Base-by-base conservation (phyloP, 805 yeast species). In the Teunomyces pallodes region DNA sequence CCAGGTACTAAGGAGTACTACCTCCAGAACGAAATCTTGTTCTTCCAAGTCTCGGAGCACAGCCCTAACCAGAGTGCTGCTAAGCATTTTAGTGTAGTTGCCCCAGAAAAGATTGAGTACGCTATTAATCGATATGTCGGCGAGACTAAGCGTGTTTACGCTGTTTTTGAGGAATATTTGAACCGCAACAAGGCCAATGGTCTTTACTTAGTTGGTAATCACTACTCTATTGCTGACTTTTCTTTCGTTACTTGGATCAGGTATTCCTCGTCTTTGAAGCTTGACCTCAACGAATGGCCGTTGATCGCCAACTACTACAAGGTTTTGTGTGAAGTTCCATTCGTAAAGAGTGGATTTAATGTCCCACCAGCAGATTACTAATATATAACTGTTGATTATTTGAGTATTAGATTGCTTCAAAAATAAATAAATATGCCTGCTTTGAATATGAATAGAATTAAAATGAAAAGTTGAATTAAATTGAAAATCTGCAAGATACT, bases 21-120 rank as follows among this genome's bases (percentile, higher is more conserved):
- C 63, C 75, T 72, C 53, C 75, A 77, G 59, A 58, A 76, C 54
- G 81, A 80, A 52, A 75, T 84, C 77, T 53, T 77, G 7, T 70
- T 72, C 38, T 83, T 80, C 72, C 85, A 81, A 55, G 74, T 78
- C 67, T 82, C 84, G 6, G 51, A 79, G 6, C 64, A 77, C 36
- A 84, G 84, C 29, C 87, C 87, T 48, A 79, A 76, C 75, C 82
- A 76, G 56, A 87, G 88, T 9, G 87, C 83, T 59, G 79, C 78
- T 36, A 60, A 64, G 50, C 83, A 77, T 58, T 84, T 82, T 58
- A 35, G 49, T 1, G 14, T 47, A 4, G 73, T 48, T 55, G 80
- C 84, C 5, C 62, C 67, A 0, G 86, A 79, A 51, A 76, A 81
- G 56, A 57, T 80, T 39, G 80, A 75, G 17, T 82, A 80, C 57